Conservation (phyloP, 1,139 yeast species). For the Suhomyces bribrorum region DNA sequence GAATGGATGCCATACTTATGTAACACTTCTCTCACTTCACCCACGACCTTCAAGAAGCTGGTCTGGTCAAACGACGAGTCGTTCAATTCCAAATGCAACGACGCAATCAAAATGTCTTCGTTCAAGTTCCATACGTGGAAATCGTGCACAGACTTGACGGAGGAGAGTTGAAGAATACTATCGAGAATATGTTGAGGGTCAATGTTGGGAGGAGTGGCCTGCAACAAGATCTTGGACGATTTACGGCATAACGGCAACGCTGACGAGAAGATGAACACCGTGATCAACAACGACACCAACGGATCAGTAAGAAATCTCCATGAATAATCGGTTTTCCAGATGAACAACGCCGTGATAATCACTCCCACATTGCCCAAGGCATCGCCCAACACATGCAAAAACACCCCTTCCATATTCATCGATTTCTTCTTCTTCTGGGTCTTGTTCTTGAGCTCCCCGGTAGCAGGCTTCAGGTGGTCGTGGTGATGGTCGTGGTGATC, state of each 20-base stretch:
- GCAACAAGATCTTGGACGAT: constrained; percentile 83
- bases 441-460: too few species aligned
- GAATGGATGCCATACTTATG: constrained; percentile 87
- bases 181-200: constrained; percentile 73
- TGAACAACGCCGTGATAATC: constrained; percentile 81
- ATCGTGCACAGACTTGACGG: constrained; percentile 87
- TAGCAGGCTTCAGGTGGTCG: constrained; percentile 8
- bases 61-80: constrained; percentile 35
- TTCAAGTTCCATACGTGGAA: constrained; percentile 96
- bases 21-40: constrained; percentile 73
- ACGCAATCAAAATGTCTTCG: constrained; percentile 84
- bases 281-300: constrained; percentile 76
- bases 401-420: constrained; percentile 96
- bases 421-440: constrained; percentile 50
- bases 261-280: constrained; percentile 83
- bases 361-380: constrained; percentile 96
- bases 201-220: constrained; percentile 85
- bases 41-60: constrained; percentile 69
- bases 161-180: constrained; percentile 65
- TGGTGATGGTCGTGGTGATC: constrained; percentile 9
- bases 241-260: constrained; percentile 89
- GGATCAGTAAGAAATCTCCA: constrained; percentile 93
- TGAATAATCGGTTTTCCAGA: constrained; percentile 88
- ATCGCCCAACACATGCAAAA: constrained; percentile 92
- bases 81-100: constrained; percentile 79